These are phyloP conservation scores for Onygenales sp. DNA, from an alignment of 2,329 filamentous ascomycete genomes.

Conservation along the genomic window DNA sequence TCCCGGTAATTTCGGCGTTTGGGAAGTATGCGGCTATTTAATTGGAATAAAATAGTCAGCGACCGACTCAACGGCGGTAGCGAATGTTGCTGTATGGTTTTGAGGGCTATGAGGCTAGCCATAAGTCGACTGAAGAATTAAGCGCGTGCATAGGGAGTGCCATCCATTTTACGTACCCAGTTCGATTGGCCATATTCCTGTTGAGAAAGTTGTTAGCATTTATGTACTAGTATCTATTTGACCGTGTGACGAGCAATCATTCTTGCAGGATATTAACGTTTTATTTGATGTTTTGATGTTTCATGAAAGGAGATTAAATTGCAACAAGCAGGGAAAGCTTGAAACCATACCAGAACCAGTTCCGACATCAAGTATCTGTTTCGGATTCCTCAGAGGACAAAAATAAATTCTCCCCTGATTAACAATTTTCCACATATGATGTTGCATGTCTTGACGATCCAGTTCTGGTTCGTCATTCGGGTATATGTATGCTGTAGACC, in stretches of 20 bases:
- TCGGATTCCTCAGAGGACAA: conserved; percentile 36
- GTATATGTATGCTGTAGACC: conserved; percentile 29
- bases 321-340: no score
- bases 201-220: neutral
- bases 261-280: no score
- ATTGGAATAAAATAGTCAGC: no score
- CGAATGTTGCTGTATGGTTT: no score
- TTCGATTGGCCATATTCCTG: conserved; percentile 57
- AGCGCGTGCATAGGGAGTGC: conserved; percentile 5
- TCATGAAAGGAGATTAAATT: neutral
- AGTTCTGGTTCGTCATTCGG: conserved; percentile 48
- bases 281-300: neutral
- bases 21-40: neutral
- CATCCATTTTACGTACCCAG: conserved; percentile 39
- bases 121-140: no score
- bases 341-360: conserved; percentile 42
- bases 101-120: no score
- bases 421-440: conserved; percentile 44
- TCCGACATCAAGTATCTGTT: conserved; percentile 47
- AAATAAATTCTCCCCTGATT: conserved; percentile 38
- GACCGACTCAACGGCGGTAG: no score
- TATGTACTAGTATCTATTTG: no score
- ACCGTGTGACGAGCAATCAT: neutral
- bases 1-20: conserved; percentile 14
- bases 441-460: conserved; percentile 46